Evolutionary conservation across 208 protist species (phyloP), one percentile per base, ranked within the genome.

Genomic region (Wallacemonas rigidus): DNA sequence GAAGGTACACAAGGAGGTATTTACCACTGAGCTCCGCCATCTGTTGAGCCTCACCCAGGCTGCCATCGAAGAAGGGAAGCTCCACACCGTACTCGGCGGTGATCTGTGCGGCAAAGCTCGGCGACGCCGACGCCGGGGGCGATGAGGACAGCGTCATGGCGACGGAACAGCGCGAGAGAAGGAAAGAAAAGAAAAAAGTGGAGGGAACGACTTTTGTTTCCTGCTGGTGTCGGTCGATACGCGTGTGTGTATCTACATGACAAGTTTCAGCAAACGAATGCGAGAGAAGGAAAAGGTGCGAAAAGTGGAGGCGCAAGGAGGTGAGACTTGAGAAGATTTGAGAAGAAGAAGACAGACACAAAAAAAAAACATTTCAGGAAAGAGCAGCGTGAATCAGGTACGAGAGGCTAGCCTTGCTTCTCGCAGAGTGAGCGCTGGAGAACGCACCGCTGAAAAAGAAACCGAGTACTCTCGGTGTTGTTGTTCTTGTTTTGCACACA

Each of bases 1-100:
- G 91, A 5, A 96, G 73, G 67, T 94, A 96, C 3, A 96, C 55
- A 14, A 96, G 65, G 14, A 94, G 71, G 71, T 91, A 94, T 55
- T 79, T 47, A 5, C 68, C 79, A 12, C 71, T 67, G 9, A 75
- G 56, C 64, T 88, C 71, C 11, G 89, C 87, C 40, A 77, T 53
- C n/a, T 76, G 75, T 63, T 72, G 62, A 7, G 89, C 89, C 61
- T 92, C 86, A 40, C 86, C 81, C 40, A 95, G 67, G 14, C 80
- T 83, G 43, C 89, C 88, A 26, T 71, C n/a, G 50, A 87, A 85
- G 26, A 90, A 85, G 2, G 86, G 84, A 5, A 92, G 71, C 35
- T 67, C 61, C 39, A 91, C 81, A 39, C 79, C 75, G 60, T 87
- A 91, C 43, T 72, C n/a, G 14, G 39, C 36, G 47, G 77, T 50